Base-by-base conservation (phyloP, 352 stramenopile species). In the Phytophthora cajani region DNA sequence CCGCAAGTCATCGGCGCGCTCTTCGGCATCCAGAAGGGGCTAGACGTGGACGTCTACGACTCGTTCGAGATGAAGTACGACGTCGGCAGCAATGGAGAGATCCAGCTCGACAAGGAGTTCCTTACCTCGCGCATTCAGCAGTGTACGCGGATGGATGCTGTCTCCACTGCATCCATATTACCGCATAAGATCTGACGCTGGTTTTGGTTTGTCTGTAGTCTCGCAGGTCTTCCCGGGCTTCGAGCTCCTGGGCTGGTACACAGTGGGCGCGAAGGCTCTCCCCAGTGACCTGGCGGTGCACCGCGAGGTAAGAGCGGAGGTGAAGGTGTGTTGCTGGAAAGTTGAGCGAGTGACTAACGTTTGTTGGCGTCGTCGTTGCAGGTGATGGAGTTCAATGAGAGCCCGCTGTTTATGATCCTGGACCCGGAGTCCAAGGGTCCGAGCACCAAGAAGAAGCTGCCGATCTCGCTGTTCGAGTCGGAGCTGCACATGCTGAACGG, bases 231-330 rank as follows among this genome's bases (percentile, higher is more conserved):
- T 95, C 58, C 86, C 86, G 16, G 87, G 87, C 16, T 96, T 94
- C 75, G 91, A 97, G 75, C 72, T 97, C 25, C 69, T 97, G 10
- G 91, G 91, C 3, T 97, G 91, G 91, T 97, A 97, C 79, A 92
- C 87, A 1, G 80, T 96, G 0, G 89, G 89, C 27, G 74, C 72
- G 9, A 90, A 94, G 68, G 84, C 90, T 23, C 74, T 81, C 27
- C 68, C 84, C 12, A 92, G 80, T 21, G 90, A 97, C 71, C 58
- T 97, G 62, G 77, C 80, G 1, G 88, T 92, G 50, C 89, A 97
- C 58, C 79, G 84, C 17, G 81, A 87, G 67, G 85, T 96, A 72
- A 72, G 71, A 33, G 25, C 12, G 49, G 10, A 9, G 8, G 56
- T 44, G 17, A 19, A 25, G 25, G n/a, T 25, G 10, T 5, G 42